Percentiles rank a stretch among this genome's conserved stretches.
Conservation (phyloP, 2,329 filamentous ascomycete genomes). For the Dactylellina sp. region DNA sequence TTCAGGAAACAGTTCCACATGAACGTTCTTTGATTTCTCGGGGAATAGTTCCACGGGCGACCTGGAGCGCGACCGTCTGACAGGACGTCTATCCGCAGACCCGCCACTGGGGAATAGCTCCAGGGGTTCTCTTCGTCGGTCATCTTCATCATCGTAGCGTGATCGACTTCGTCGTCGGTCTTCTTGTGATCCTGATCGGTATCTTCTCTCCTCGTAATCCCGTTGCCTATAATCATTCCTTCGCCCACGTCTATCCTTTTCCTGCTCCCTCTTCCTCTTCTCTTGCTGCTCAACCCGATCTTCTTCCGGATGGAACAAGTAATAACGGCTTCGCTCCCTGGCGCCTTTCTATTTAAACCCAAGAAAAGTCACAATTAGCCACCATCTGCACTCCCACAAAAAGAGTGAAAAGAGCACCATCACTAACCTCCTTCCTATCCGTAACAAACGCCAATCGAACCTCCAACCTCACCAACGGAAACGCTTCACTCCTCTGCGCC, state of each 20-base stretch:
- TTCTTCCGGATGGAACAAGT: slow-evolving; percentile 88
- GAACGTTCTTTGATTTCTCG: slow-evolving; percentile 30
- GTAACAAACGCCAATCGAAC: slow-evolving; percentile 78
- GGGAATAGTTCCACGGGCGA: slow-evolving; percentile 59
- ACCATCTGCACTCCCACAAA: neutral
- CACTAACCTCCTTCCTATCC: slow-evolving; percentile 76
- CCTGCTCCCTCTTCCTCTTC: slow-evolving; percentile 67
- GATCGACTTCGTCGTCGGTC: slow-evolving; percentile 63
- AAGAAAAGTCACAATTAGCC: slow-evolving; percentile 18
- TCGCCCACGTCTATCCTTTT: slow-evolving; percentile 63
- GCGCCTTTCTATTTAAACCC: slow-evolving; percentile 72
- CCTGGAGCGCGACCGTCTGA: slow-evolving; percentile 49
- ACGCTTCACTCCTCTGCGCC: slow-evolving; percentile 76
- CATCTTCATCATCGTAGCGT: slow-evolving; percentile 67
- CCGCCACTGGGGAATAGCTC: slow-evolving; percentile 44
- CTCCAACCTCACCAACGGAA: slow-evolving; percentile 76
- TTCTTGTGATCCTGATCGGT: slow-evolving; percentile 60
- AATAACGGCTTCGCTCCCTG: slow-evolving; percentile 85
- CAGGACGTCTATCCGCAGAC: slow-evolving; percentile 21
- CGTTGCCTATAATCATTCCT: slow-evolving; percentile 73
- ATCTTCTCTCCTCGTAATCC: slow-evolving; percentile 64
- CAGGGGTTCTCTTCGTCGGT: slow-evolving; percentile 58
- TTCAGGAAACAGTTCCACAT: slow-evolving; percentile 48
- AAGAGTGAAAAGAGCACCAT: too few relatives aligned
- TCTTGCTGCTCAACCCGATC: slow-evolving; percentile 80